Conservation (phyloP, 2,329 filamentous ascomycete genomes). For the Blumeria hordei region DNA sequence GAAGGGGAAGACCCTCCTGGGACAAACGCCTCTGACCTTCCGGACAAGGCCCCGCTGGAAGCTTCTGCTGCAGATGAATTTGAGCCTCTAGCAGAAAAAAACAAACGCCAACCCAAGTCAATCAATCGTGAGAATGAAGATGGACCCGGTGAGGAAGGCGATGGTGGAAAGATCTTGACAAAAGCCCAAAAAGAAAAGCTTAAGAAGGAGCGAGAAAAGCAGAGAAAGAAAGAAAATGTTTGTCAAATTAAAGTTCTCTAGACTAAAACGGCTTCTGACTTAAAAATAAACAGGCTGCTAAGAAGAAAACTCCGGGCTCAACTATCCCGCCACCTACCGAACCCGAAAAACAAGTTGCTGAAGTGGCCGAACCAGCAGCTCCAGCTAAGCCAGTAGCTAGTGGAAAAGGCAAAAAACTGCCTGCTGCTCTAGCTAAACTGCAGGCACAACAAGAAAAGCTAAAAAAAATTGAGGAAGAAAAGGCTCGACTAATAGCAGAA, state of each 20-base stretch:
- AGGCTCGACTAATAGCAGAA: constrained; percentile 30
- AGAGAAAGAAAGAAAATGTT: constrained; percentile 94
- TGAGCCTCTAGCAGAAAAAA: constrained; percentile 49
- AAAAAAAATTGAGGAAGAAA: constrained; percentile 39
- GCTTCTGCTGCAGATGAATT: constrained; percentile 71
- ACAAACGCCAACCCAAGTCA: constrained; percentile 33
- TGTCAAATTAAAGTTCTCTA: constrained; percentile 7
- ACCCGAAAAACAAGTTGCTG: constrained; percentile 19
- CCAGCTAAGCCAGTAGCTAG: constrained; percentile 21
- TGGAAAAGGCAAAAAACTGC: constrained; percentile 78
- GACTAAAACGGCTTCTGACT: background rate
- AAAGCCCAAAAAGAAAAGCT: constrained; percentile 98
- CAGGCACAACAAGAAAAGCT: constrained; percentile 69
- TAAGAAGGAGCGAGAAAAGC: constrained; percentile 97
- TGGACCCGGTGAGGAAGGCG: constrained; percentile 25
- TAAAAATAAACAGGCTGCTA: constrained; percentile 34
- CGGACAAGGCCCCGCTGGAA: constrained; percentile 53
- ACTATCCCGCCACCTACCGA: constrained; percentile 28
- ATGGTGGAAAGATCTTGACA: constrained; percentile 51
- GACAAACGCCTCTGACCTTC: constrained; percentile 22
- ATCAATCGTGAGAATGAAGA: constrained; percentile 16
- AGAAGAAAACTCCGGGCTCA: constrained; percentile 46
- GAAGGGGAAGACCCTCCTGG: constrained; percentile 37
- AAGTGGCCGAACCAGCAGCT: constrained; percentile 22
- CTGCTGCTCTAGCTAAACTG: constrained; percentile 43